phyloP scores from a whole-genome alignment of 306 rosid genomes.

The Pterocarpus santalinus region DNA sequence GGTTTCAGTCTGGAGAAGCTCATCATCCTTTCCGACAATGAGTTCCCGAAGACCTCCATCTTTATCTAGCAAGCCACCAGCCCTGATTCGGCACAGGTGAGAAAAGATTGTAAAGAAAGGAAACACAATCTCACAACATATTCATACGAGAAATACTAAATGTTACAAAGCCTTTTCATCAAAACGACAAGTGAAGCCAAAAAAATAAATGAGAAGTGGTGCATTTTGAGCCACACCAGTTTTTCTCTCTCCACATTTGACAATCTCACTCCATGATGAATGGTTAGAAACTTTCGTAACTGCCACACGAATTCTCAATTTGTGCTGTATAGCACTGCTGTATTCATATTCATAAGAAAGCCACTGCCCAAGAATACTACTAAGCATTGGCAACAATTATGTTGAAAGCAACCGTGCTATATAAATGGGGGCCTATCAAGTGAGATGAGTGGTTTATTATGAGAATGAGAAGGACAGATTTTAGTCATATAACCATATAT shows the following conservation, averaged over 20 bases:
- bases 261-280: no score
- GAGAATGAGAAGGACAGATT: no score
- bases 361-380: background rate
- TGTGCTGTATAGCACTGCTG: no score
- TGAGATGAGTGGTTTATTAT: no score
- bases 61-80: constrained; percentile 94
- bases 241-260: no score
- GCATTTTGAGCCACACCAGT: no score
- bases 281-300: no score
- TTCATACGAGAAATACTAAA: background rate
- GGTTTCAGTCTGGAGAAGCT: constrained; percentile 88
- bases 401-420: background rate
- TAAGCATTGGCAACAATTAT: background rate
- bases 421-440: constrained; percentile 5
- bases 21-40: constrained; percentile 86
- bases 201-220: no score
- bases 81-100: constrained; percentile 59
- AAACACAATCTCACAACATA: constrained; percentile 3
- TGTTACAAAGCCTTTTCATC: no score
- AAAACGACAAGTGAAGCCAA: no score
- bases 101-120: constrained; percentile 15
- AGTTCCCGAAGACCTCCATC: constrained; percentile 88
- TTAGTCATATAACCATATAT: no score
- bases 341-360: background rate
- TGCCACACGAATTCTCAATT: no score